Percentiles rank a stretch among this genome's conserved stretches.
Conservation (phyloP, 148 eudicot genomes). For the Diospyros lotus region DNA sequence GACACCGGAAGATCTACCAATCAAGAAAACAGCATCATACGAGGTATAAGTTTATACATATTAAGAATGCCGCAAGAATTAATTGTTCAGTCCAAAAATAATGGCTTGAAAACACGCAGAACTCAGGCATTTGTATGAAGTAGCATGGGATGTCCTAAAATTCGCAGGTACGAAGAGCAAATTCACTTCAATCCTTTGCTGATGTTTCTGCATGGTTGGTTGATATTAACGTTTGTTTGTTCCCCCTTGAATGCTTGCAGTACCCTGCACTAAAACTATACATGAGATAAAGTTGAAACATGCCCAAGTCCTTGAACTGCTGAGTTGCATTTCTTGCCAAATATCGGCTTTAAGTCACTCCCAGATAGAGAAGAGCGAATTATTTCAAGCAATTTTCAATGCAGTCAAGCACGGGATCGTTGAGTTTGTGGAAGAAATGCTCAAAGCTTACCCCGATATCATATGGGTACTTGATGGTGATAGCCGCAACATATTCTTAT, state of each 20-base stretch:
- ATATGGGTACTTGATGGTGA: slow-evolving; percentile 10
- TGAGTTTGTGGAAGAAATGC: background rate
- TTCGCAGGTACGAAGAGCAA: too few relatives aligned
- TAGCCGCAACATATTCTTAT: slow-evolving; percentile 10
- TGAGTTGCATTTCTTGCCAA: background rate
- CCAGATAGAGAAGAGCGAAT: background rate
- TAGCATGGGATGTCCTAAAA: too few relatives aligned
- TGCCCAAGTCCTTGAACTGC: background rate
- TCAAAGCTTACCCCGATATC: slow-evolving; percentile 8
- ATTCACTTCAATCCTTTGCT: too few relatives aligned
- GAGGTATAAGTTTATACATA: too few relatives aligned
- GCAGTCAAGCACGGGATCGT: slow-evolving; percentile 15
- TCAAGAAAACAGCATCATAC: too few relatives aligned
- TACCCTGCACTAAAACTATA: background rate
- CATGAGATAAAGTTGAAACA: background rate
- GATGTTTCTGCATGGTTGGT: too few relatives aligned
- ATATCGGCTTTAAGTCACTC: background rate
- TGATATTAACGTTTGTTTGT: too few relatives aligned
- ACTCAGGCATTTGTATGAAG: too few relatives aligned
- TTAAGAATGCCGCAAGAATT: too few relatives aligned
- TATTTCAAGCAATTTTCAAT: background rate
- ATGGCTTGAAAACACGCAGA: too few relatives aligned
- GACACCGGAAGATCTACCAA: too few relatives aligned
- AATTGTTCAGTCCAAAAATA: too few relatives aligned
- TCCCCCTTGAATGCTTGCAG: background rate